Percentiles rank a stretch among this genome's conserved stretches.
Conservation (phyloP, 1,139 yeast species). For the Geotrichum klebahnii region DNA sequence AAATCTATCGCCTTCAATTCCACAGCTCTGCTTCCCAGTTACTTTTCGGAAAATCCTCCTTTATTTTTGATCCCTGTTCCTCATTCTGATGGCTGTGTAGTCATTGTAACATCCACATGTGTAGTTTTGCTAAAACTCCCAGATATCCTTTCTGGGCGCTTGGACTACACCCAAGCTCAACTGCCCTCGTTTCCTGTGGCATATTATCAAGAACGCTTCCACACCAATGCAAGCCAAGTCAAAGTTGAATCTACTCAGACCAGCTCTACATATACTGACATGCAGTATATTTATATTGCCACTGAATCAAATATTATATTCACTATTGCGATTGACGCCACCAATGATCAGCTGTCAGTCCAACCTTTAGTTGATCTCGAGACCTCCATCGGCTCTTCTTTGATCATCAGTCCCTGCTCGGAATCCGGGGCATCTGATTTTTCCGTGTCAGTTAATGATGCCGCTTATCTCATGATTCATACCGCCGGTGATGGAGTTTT, state of each 20-base stretch:
- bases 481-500: constrained; percentile 17
- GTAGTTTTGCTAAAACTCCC: constrained; percentile 9
- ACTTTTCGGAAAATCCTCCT: constrained; percentile 2
- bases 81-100: constrained; percentile 10
- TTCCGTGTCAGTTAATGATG: constrained; percentile 2
- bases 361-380: constrained; percentile 12
- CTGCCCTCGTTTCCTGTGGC: constrained; percentile 14
- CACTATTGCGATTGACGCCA: constrained; percentile 1
- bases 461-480: constrained; percentile 12
- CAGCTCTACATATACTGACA: not conserved
- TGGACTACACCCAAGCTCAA: constrained; percentile 1
- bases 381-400: constrained; percentile 10
- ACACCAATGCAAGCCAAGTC: not conserved
- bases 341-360: constrained; percentile 4
- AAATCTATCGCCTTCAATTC: constrained; percentile 1
- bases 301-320: constrained; percentile 14
- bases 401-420: constrained; percentile 1
- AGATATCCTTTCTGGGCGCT: constrained; percentile 8
- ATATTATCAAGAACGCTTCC: constrained; percentile 8
- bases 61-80: constrained; percentile 6
- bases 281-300: constrained; percentile 10
- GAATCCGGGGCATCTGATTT: not conserved
- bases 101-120: not conserved
- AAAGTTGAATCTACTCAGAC: not conserved
- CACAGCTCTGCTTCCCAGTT: not conserved